phyloP scores from a whole-genome alignment of 1,284 basidiomycete species.

The Fistulinella staudtii region DNA sequence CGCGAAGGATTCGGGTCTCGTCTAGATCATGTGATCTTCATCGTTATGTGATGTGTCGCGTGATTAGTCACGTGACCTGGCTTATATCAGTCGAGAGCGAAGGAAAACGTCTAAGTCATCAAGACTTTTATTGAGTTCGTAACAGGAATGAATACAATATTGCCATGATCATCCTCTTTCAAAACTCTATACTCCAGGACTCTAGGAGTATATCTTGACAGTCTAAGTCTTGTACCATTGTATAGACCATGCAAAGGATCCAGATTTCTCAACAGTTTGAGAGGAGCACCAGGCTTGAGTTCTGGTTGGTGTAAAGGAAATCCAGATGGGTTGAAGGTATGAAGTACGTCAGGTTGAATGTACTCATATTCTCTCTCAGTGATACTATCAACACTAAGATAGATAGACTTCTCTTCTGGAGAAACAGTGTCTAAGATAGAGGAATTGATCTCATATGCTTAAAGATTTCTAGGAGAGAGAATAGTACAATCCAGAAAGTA shows the following conservation, averaged over 20 bases:
- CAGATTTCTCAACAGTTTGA: constrained; percentile 39
- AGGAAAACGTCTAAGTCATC: no score
- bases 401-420: neutral
- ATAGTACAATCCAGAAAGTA: constrained; percentile 15
- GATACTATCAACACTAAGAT: constrained; percentile 4
- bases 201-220: constrained; percentile 10
- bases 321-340: constrained; percentile 20
- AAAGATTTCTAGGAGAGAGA: constrained; percentile 4
- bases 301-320: constrained; percentile 26
- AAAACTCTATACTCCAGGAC: constrained; percentile 19
- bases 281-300: constrained; percentile 33
- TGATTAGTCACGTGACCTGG: no score
- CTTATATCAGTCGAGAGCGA: no score
- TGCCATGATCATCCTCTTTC: neutral
- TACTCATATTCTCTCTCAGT: constrained; percentile 8
- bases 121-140: no score
- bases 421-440: constrained; percentile 2
- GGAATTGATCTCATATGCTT: constrained; percentile 13
- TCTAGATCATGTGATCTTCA: no score
- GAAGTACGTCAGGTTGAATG: constrained; percentile 22
- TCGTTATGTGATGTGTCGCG: no score
- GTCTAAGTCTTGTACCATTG: neutral
- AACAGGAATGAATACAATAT: neutral
- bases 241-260: constrained; percentile 30
- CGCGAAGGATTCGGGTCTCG: no score